These are phyloP conservation scores for Psilocybe tampanensis DNA, from an alignment of 768 basidiomycete genomes.

Conservation along the genomic window DNA sequence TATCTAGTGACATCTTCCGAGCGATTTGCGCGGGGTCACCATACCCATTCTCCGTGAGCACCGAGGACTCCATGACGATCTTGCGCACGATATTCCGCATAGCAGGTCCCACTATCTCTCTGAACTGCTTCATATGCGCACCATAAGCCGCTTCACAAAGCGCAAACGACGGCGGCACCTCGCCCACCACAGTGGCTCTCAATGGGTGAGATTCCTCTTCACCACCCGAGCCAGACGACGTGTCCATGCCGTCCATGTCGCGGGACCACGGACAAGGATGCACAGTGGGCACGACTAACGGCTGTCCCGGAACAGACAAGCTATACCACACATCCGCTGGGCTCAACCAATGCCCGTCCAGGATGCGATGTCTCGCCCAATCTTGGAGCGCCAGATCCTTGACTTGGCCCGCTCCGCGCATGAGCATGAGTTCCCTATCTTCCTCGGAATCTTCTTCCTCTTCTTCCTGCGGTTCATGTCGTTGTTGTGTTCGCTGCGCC, in stretches of 20 bases:
- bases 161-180: slow-evolving; percentile 58
- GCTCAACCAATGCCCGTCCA: slow-evolving; percentile 77
- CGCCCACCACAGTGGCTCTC: slow-evolving; percentile 46
- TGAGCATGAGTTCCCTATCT: slow-evolving; percentile 42
- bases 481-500: slow-evolving; percentile 43
- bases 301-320: slow-evolving; percentile 39
- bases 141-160: slow-evolving; percentile 69
- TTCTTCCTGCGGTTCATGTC: slow-evolving; percentile 26
- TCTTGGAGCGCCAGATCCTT: slow-evolving; percentile 64
- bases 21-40: slow-evolving; percentile 62
- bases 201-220: slow-evolving; percentile 45
- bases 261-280: slow-evolving; percentile 71
- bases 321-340: slow-evolving; percentile 73
- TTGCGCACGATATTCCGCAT: slow-evolving; percentile 72
- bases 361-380: slow-evolving; percentile 70
- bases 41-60: slow-evolving; percentile 29
- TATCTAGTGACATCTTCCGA: slow-evolving; percentile 58
- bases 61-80: slow-evolving; percentile 63
- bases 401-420: slow-evolving; percentile 44
- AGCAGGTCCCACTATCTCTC: slow-evolving; percentile 60
- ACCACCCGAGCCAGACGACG: slow-evolving; percentile 4
- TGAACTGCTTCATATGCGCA: slow-evolving; percentile 60
- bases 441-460: slow-evolving; percentile 49
- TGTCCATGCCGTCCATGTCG: slow-evolving; percentile 28
- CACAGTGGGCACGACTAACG: slow-evolving; percentile 36